Evolutionary conservation across 805 yeast species (phyloP), one percentile per base, ranked within the genome.

Genomic region (Saccharomyces kudriavzevii): DNA sequence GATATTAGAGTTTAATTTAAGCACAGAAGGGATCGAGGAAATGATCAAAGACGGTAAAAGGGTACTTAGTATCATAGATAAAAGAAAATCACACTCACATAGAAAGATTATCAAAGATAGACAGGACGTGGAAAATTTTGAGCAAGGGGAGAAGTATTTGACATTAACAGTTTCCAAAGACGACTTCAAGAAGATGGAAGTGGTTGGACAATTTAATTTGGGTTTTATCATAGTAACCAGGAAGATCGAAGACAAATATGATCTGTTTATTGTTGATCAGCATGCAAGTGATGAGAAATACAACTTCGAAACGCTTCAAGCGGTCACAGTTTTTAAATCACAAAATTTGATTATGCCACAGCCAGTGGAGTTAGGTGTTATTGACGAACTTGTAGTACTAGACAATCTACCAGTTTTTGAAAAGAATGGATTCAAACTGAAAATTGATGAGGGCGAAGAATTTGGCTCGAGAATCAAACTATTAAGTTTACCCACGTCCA

Each of bases 271-370:
- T 31, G 78, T 94, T 49, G 99, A 94, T 67, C 99, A 94, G 69
- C 99, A 94, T 72, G 99, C 99, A 0, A 87, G 96, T 59, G 99
- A 94, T 71, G 99, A 94, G 64, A 94, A 91, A 60, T 89, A 64
- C 73, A 94, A 94, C 68, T 94, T 89, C 72, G 99, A 94, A 67
- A 74, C 73, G 49, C 70, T 87, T 14, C 83, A 81, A 59, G 68
- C 72, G 17, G 75, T 74, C 2, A 80, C 87, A 0, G 70, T 73
- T 0, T 82, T 91, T 57, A 78, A 81, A 47, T 76, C 78, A 46
- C 97, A 94, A 69, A 82, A 83, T 1, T 72, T 94, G 49, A 88
- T 92, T 5, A 65, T 66, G 0, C 84, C 87, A 0, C 72, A 75
- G 22, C 58, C 58, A 4, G 64, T 92, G 9, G 87, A 87, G 47